phyloP scores from a whole-genome alignment of 495 filamentous ascomycete species.

The Penicillium cataractarum region DNA sequence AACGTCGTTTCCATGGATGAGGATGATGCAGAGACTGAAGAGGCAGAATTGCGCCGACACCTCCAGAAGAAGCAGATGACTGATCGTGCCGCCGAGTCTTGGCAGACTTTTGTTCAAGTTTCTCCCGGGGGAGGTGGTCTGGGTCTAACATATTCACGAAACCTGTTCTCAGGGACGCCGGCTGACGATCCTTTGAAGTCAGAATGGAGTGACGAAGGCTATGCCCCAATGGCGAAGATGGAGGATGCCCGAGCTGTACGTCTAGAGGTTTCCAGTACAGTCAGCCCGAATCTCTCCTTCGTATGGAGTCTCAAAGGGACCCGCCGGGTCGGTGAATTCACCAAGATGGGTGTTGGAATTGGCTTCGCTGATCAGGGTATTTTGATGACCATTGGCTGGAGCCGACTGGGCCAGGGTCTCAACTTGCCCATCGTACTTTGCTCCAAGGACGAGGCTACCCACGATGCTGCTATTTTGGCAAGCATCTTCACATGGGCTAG shows the following conservation, averaged over 20 bases:
- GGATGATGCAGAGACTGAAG: conserved; percentile 34
- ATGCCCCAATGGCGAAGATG: conserved; percentile 37
- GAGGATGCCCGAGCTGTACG: conserved; percentile 41
- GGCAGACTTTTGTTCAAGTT: conserved; percentile 34
- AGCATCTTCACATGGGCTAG: conserved; percentile 51
- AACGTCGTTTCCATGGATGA: conserved; percentile 23
- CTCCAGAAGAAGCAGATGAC: conserved; percentile 24
- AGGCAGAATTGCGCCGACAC: conserved; percentile 24
- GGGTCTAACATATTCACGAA: conserved; percentile 42
- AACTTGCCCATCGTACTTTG: conserved; percentile 46
- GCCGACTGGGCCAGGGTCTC: conserved; percentile 46
- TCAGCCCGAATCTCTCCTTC: conserved; percentile 30
- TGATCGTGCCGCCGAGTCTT: conserved; percentile 37
- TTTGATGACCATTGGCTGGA: conserved; percentile 45
- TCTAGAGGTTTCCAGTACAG: conserved; percentile 31
- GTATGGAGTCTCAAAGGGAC: conserved; percentile 43
- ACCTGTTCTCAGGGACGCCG: conserved; percentile 45
- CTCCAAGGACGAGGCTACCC: conserved; percentile 39
- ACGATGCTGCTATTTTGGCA: conserved; percentile 41
- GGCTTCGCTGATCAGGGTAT: conserved; percentile 41
- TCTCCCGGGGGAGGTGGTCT: conserved; percentile 34
- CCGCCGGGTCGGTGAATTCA: conserved; percentile 43
- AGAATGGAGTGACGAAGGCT: conserved; percentile 49
- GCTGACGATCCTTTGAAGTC: conserved; percentile 36
- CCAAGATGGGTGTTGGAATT: conserved; percentile 45